Base-by-base conservation (phyloP, 257 asterid species). In the Plantago ovata region DNA sequence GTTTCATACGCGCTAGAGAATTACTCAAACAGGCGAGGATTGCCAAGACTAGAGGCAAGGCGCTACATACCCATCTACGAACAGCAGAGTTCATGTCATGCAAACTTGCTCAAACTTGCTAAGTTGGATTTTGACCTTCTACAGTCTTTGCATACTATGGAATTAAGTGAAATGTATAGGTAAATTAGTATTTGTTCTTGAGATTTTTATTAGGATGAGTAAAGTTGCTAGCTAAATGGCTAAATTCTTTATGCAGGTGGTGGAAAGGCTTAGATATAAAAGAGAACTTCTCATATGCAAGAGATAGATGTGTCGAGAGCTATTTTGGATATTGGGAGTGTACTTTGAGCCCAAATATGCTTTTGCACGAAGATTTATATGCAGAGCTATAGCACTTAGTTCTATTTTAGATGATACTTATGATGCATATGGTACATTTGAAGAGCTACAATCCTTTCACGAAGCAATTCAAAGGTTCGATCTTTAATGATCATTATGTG, bases 251-350 rank as follows among this genome's bases (percentile, higher is more conserved):
- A 11, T 0, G 47, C 66, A 75, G 81, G 45, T 75, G 81, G 81
- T 77, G 83, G 79, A 63, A 77, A 40, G 73, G 7, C 28, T 38
- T 73, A 20, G 74, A 64, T 6, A 40, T 69, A 15, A 10, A 61
- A 4, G 59, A 23, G 1, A 77, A 66, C 11, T 16, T 44, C 6
- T 36, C 69, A 4, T 69, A 20, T 56, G 63, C 62, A 58, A 66
- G 79, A 45, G 79, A 73, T 11, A 60, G 80, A 20, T 0, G 67
- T 49, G 80, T 77, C 41, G 80, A 77, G 59, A 16, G 39, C 10
- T 73, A 73, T 70, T 63, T 13, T 77, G 77, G 80, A 33, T 53
- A 44, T 3, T 64, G 11, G 77, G 75, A 23, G 53, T 70, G 22
- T 69, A 63, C 39, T 71, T 55, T 61, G 83, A 77, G 11, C 77